Base-by-base conservation (phyloP, 148 eudicot species). In the Rhododendron vialii region DNA sequence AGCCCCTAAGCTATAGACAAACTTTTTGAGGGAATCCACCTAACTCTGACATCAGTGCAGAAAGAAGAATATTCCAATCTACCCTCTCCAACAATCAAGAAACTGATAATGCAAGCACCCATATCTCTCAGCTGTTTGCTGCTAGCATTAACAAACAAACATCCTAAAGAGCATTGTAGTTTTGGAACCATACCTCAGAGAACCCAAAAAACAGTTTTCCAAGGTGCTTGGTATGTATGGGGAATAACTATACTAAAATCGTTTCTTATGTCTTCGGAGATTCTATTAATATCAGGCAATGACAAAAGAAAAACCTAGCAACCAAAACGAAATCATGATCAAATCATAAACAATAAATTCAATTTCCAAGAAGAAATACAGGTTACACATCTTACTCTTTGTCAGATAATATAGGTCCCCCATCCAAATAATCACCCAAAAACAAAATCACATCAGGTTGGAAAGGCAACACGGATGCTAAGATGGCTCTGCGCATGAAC, bases 401-500 rank as follows among this genome's bases (percentile, higher is more conserved):
- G 85, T 94, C 89, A 73, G 96, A 89, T 87, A 96, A 85, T 45
- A 78, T 35, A 28, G 90, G 92, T 2, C 99, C 98, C 26, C 99
- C 99, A 89, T 96, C 98, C 84, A 96, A 95, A 89, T 94, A 92
- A 89, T 96, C 99, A 74, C 99, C 99, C 89, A 96, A 83, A 88
- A 94, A 95, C 88, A 96, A 88, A 81, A 96, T 86, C 22, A 89
- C 93, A 91, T 96, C 98, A 57, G 99, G 98, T 83, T 93, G 86
- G 80, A 92, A 92, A 74, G 98, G 96, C 87, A 92, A 83, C 81
- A 96, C 88, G 55, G 98, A 89, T 88, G 94, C 91, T 76, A 93
- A 74, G 83, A 93, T 91, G 48, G 98, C 95, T 90, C 99, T 93
- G 80, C 98, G 98, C 95, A 96, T 96, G 91, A 85, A 94, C 78